Evolutionary conservation across 768 basidiomycete species (phyloP).

Genomic region (Dendrothele bispora): DNA sequence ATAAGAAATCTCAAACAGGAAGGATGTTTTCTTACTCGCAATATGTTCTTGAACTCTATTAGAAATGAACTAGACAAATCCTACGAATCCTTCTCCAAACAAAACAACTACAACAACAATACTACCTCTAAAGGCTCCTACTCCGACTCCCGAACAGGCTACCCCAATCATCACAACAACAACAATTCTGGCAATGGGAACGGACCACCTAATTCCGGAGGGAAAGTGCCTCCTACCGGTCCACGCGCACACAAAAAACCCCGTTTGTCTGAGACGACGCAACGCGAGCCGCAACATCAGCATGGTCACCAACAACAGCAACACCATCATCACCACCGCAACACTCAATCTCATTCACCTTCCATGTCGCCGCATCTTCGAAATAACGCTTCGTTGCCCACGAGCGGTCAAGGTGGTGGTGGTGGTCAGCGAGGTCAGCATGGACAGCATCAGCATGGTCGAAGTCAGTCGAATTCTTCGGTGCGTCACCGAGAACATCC

Average conservation of each 20-base stretch:
- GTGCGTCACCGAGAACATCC: constrained; percentile 1
- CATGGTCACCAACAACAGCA: too few relatives aligned
- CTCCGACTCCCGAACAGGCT: constrained; percentile 48
- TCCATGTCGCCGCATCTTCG: too few relatives aligned
- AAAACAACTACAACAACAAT: constrained; percentile 29
- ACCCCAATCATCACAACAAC: constrained; percentile 35
- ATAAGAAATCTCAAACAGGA: too few relatives aligned
- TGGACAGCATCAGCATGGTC: constrained; percentile 3
- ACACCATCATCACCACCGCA: constrained; percentile 31
- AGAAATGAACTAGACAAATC: constrained; percentile 81
- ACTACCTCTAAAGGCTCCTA: constrained; percentile 36
- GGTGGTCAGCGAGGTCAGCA: too few relatives aligned
- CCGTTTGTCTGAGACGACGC: constrained; percentile 59
- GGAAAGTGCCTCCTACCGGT: constrained; percentile 72
- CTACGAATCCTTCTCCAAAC: constrained; percentile 51
- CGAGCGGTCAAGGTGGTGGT: too few relatives aligned
- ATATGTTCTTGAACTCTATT: constrained; percentile 1
- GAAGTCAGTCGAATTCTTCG: constrained; percentile 3
- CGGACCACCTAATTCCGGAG: constrained; percentile 29
- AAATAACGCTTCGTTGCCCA: constrained; percentile 16
- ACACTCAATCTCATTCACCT: constrained; percentile 24
- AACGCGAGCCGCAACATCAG: constrained; percentile 13
- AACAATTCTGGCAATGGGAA: constrained; percentile 23
- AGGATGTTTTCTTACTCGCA: constrained; percentile 11
- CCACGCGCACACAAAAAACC: constrained; percentile 81